A percentile compares a stretch with the other conserved stretches of the same genome.
Evolutionary conservation across 2,329 filamentous ascomycete species (phyloP).

Genomic region (Pestalotiopsis sp.): DNA sequence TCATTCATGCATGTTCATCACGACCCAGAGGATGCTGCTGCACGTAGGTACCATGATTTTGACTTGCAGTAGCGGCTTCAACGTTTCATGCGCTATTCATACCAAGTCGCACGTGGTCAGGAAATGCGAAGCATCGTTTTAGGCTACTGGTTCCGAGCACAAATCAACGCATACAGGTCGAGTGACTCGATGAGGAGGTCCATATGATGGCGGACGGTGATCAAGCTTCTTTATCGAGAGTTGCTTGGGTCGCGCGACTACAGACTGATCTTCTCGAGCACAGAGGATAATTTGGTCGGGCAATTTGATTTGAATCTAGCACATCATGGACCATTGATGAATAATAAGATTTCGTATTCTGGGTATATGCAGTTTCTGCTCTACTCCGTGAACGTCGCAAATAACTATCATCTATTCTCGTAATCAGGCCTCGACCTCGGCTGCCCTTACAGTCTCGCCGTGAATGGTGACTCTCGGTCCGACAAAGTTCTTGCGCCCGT

Average conservation of each 20-base stretch:
- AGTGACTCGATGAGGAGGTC: too few species aligned
- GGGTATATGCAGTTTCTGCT: neutral
- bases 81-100: neutral
- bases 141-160: neutral
- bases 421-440: neutral
- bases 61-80: neutral
- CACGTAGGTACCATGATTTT: neutral
- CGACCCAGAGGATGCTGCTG: neutral
- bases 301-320: too few species aligned
- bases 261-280: too few species aligned
- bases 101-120: neutral
- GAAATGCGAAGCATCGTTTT: neutral
- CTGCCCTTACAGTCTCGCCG: slow-evolving; percentile 12
- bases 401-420: neutral
- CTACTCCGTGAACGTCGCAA: too few species aligned
- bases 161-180: too few species aligned
- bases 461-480: slow-evolving; percentile 36
- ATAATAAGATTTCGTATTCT: neutral
- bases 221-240: too few species aligned
- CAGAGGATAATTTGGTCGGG: too few species aligned
- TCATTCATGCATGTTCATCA: neutral
- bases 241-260: too few species aligned
- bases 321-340: too few species aligned
- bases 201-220: too few species aligned
- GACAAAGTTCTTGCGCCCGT: slow-evolving; percentile 48